A percentile compares a stretch with the other conserved stretches of the same genome.
phyloP scores from a whole-genome alignment of 192 early-diverging fungal genomes.

The Coemansia sp. region DNA sequence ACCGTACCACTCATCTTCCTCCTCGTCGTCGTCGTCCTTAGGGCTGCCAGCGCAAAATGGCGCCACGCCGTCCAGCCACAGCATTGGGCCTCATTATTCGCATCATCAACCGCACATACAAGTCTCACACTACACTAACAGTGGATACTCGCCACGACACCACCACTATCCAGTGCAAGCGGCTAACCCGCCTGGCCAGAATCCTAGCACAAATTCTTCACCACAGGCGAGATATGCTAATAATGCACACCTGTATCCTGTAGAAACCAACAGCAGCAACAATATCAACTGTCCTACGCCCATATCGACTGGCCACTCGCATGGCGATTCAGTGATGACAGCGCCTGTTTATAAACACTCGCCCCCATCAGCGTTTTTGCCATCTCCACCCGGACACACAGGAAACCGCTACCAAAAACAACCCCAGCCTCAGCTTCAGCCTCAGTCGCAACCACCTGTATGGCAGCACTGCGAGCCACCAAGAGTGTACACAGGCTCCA shows the following conservation, averaged over 20 bases:
- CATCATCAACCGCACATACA: background rate
- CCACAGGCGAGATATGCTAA: background rate
- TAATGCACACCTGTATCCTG: background rate
- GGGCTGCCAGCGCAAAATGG: background rate
- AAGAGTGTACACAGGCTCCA: slow-evolving; percentile 6
- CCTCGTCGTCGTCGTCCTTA: background rate
- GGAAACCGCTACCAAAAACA: background rate
- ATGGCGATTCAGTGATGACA: background rate
- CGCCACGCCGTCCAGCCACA: background rate
- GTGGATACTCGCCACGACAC: background rate
- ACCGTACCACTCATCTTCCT: background rate
- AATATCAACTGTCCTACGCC: background rate
- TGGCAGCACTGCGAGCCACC: slow-evolving; percentile 50
- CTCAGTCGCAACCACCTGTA: slow-evolving; percentile 17
- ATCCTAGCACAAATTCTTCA: background rate
- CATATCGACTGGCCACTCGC: background rate
- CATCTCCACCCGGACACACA: slow-evolving; percentile 2
- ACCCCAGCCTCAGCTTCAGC: background rate
- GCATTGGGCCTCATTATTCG: background rate
- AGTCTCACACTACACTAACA: background rate
- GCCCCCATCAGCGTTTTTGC: background rate
- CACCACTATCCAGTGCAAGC: background rate
- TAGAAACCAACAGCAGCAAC: background rate
- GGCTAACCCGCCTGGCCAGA: background rate
- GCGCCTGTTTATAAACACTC: background rate